Evolutionary conservation across 805 yeast genomes (phyloP).

Genomic region (Saccharomycopsis sp.): DNA sequence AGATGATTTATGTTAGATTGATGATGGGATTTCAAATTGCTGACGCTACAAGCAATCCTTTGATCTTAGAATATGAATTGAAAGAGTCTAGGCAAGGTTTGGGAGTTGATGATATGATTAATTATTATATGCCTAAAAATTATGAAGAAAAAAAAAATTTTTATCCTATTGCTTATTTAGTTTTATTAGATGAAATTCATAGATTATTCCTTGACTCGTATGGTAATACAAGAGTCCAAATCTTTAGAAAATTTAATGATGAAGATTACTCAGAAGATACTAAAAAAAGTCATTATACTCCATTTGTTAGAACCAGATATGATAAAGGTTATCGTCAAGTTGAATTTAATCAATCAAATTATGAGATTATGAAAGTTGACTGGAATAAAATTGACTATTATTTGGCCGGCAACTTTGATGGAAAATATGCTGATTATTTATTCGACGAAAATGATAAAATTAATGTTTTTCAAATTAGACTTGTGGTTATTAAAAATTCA

Average conservation of each 20-base stretch:
- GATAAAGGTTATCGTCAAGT: conserved; percentile 55
- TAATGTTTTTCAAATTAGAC: conserved; percentile 58
- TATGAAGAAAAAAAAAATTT: conserved; percentile 16
- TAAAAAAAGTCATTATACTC: conserved; percentile 26
- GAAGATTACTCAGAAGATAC: conserved; percentile 5
- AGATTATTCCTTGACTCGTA: conserved; percentile 64
- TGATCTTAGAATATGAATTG: conserved; percentile 48
- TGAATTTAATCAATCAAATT: conserved; percentile 43
- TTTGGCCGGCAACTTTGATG: conserved; percentile 78
- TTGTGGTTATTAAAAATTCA: conserved; percentile 40
- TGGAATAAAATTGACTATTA: conserved; percentile 92
- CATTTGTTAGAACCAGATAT: conserved; percentile 67
- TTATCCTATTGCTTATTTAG: conserved; percentile 53
- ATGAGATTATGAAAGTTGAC: conserved; percentile 46
- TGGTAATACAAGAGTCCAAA: conserved; percentile 37
- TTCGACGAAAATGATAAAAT: conserved; percentile 36
- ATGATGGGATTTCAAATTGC: conserved; percentile 88
- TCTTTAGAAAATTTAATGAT: conserved; percentile 1
- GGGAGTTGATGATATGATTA: conserved; percentile 43
- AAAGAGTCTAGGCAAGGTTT: neutral
- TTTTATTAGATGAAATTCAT: conserved; percentile 77
- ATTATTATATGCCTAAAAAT: conserved; percentile 42
- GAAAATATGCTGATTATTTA: conserved; percentile 31
- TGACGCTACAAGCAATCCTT: conserved; percentile 45
- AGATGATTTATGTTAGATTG: conserved; percentile 76